Percentiles rank a stretch among this genome's conserved stretches.
These are phyloP conservation scores for Phytopythium kandeliae DNA, from an alignment of 352 stramenopile genomes.

Conservation along the genomic window DNA sequence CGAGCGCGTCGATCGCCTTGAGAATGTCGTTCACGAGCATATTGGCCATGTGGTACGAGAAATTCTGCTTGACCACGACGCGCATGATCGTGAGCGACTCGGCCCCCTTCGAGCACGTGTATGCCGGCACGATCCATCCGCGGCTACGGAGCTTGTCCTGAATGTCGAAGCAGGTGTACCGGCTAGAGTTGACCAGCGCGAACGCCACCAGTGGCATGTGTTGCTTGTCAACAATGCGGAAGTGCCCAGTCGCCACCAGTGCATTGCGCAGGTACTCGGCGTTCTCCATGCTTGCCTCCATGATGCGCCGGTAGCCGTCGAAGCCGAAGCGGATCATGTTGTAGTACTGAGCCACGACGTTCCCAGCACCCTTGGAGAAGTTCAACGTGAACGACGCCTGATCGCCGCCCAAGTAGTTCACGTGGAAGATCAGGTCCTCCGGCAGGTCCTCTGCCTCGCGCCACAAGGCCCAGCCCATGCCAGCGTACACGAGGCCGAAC, in stretches of 20 bases:
- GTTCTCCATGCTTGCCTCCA: slow-evolving; percentile 88
- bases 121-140: slow-evolving; percentile 88
- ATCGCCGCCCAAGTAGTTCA: slow-evolving; percentile 90
- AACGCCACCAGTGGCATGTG: slow-evolving; percentile 91
- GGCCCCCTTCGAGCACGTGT: slow-evolving; percentile 81
- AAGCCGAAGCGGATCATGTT: slow-evolving; percentile 91
- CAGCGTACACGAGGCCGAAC: slow-evolving; percentile 91
- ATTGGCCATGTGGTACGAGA: slow-evolving; percentile 83
- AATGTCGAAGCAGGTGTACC: slow-evolving; percentile 88
- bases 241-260: slow-evolving; percentile 77
- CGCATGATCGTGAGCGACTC: slow-evolving; percentile 87
- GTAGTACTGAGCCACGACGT: slow-evolving; percentile 91
- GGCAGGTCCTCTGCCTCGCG: slow-evolving; percentile 76
- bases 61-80: slow-evolving; percentile 90
- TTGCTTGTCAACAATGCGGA: slow-evolving; percentile 87
- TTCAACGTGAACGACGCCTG: slow-evolving; percentile 92
- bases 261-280: slow-evolving; percentile 68
- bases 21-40: slow-evolving; percentile 86
- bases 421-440: slow-evolving; percentile 86
- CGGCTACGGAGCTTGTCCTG: slow-evolving; percentile 85
- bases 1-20: slow-evolving; percentile 75
- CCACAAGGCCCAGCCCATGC: slow-evolving; percentile 91
- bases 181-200: slow-evolving; percentile 68
- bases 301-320: slow-evolving; percentile 85
- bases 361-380: slow-evolving; percentile 89